Base-by-base conservation (phyloP, 176 grass and related monocot genomes). In the Luzula sylvatica region DNA sequence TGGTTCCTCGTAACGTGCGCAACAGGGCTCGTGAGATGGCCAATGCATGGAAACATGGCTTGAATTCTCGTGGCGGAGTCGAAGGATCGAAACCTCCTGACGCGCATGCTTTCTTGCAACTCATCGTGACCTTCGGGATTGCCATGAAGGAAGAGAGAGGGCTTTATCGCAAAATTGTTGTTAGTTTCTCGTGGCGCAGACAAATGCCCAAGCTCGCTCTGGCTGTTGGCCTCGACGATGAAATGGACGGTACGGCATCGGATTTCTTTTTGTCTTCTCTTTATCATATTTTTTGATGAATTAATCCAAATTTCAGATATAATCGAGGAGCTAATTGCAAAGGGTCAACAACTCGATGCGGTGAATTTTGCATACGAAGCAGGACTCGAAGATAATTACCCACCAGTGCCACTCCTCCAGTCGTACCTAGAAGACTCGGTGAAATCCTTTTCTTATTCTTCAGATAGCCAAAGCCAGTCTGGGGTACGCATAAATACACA, bases 301-400 rank as follows among this genome's bases (percentile, higher is more conserved):
- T 29, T 64, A 64, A 35, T 35, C 42, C 47, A 27, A 21, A 26
- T 26, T 77, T 52, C 44, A 94, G 88, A 77, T 81, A 87, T 94
- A 53, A 72, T 94, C 1, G 83, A 75, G 61, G 83, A 94, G 66
- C 60, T 87, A 18, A 94, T 94, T 72, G 59, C 48, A 23, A 94
- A 87, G 68, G 84, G 83, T 18, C 88, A 94, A 60, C 79, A 94
- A 40, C 79, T 94, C 52, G 83, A 94, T 41, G 88, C 88, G 26
- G 83, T 94, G 26, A 94, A 87, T 71, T 94, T 94, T 11, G 56
- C 79, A 50, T 87, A 87, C 50, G 88, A 94, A 56, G 75, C 88
- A 59, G 83, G 76, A 54, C 79, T 94, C 74, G 68, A 94, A 65
- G 76, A 94, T 30, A 87, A 81, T 27, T 94, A 83, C 21, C 68